Evolutionary conservation across 768 basidiomycete species (phyloP).

Genomic region (Tricholoma terreum): DNA sequence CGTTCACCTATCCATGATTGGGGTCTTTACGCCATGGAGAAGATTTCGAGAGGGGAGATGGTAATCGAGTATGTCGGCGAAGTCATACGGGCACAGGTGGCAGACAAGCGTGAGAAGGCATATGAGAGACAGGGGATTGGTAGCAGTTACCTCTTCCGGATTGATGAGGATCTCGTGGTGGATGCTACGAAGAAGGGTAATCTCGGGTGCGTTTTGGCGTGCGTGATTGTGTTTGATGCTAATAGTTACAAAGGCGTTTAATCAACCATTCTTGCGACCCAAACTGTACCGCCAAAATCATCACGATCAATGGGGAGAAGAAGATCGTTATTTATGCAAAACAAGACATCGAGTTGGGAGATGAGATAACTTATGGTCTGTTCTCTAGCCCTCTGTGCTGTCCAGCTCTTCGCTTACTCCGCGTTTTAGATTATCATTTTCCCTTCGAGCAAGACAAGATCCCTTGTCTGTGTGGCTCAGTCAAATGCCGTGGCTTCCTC

Average conservation of each 20-base stretch:
- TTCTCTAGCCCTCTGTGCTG: constrained; percentile 9
- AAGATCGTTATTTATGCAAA: constrained; percentile 99
- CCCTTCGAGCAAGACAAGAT: constrained; percentile 99
- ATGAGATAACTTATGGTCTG: constrained; percentile 96
- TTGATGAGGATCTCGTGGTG: constrained; percentile 96
- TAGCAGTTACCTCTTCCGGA: constrained; percentile 95
- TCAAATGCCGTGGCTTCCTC: constrained; percentile 91
- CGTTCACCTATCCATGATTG: constrained; percentile 97
- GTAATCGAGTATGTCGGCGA: constrained; percentile 99
- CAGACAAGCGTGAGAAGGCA: constrained; percentile 94
- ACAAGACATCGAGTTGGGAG: constrained; percentile 91
- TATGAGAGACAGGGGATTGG: constrained; percentile 98
- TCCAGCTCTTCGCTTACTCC: not conserved
- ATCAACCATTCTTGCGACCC: constrained; percentile 99
- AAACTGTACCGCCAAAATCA: constrained; percentile 87
- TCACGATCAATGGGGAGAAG: constrained; percentile 88
- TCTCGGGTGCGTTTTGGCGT: constrained; percentile 68
- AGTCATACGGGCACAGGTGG: constrained; percentile 90
- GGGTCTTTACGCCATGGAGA: constrained; percentile 98
- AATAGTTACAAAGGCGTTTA: constrained; percentile 60
- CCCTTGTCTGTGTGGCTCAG: constrained; percentile 86
- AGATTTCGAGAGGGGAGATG: constrained; percentile 93
- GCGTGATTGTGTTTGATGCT: constrained; percentile 9
- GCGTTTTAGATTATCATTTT: constrained; percentile 88
- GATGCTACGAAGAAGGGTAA: constrained; percentile 99